A percentile compares a stretch with the other conserved stretches of the same genome.
These are phyloP conservation scores for Cyclocybe cylindracea DNA, from an alignment of 768 basidiomycete genomes.

Conservation along the genomic window DNA sequence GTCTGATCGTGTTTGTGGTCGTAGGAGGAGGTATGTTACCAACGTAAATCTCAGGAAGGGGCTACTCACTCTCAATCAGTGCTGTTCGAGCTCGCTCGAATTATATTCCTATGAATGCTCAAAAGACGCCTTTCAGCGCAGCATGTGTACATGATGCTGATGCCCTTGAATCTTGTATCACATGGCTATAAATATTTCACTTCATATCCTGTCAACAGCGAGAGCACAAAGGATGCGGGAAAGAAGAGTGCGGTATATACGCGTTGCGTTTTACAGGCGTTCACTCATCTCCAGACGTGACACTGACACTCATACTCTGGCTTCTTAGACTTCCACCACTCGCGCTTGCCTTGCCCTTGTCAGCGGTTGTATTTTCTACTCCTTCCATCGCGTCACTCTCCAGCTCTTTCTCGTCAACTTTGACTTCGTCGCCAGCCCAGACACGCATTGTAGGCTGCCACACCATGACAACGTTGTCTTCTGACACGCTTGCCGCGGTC, in stretches of 20 bases:
- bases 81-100: slow-evolving; percentile 66
- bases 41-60: neutral
- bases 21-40: slow-evolving; percentile 72
- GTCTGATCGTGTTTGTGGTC: slow-evolving; percentile 74
- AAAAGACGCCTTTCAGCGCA: neutral
- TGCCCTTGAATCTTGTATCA: slow-evolving; percentile 15
- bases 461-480: slow-evolving; percentile 96
- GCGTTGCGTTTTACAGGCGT: neutral
- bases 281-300: slow-evolving; percentile 52
- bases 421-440: slow-evolving; percentile 89
- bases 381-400: slow-evolving; percentile 83
- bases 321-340: slow-evolving; percentile 46
- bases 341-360: slow-evolving; percentile 35
- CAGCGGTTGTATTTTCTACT: slow-evolving; percentile 46
- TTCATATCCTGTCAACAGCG: neutral
- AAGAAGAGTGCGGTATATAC: no score
- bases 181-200: slow-evolving; percentile 12
- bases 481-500: slow-evolving; percentile 86
- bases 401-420: slow-evolving; percentile 81
- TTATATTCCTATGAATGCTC: slow-evolving; percentile 54
- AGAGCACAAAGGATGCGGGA: neutral
- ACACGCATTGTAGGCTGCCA: slow-evolving; percentile 97
- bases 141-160: neutral
- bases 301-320: slow-evolving; percentile 65
- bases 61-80: slow-evolving; percentile 41